phyloP scores from a whole-genome alignment of 768 basidiomycete genomes.

The Punctularia strigosozonata region DNA sequence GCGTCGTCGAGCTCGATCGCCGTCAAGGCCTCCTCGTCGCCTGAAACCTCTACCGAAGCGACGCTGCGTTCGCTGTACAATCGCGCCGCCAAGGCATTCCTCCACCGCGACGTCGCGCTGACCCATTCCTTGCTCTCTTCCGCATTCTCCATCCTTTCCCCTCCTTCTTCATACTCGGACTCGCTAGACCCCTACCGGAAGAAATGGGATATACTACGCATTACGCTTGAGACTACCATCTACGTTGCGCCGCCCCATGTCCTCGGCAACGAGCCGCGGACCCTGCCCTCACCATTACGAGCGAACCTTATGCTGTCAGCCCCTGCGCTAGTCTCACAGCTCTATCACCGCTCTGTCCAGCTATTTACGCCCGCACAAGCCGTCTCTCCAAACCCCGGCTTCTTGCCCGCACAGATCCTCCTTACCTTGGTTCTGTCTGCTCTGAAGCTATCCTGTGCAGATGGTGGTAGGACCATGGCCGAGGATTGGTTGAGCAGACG shows the following conservation, averaged over 20 bases:
- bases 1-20: constrained; percentile 4
- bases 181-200: constrained; percentile 37
- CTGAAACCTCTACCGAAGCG: constrained; percentile 22
- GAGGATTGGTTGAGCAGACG: constrained; percentile 72
- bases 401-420: constrained; percentile 59
- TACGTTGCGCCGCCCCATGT: constrained; percentile 48
- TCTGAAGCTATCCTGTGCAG: constrained; percentile 51
- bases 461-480: constrained; percentile 49
- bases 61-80: constrained; percentile 64
- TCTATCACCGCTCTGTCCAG: constrained; percentile 52
- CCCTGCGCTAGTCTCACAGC: constrained; percentile 39
- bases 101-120: constrained; percentile 58
- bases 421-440: constrained; percentile 60
- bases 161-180: constrained; percentile 26
- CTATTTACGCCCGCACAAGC: constrained; percentile 49
- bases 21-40: constrained; percentile 7
- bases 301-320: constrained; percentile 45
- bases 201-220: constrained; percentile 83
- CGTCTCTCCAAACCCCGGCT: constrained; percentile 32
- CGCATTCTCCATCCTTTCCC: constrained; percentile 48
- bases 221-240: constrained; percentile 69
- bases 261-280: too few relatives aligned
- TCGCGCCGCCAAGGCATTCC: constrained; percentile 69
- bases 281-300: constrained; percentile 40
- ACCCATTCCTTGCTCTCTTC: constrained; percentile 55